phyloP scores from a whole-genome alignment of 441 rosid genomes.

The Adansonia rubrostipa region DNA sequence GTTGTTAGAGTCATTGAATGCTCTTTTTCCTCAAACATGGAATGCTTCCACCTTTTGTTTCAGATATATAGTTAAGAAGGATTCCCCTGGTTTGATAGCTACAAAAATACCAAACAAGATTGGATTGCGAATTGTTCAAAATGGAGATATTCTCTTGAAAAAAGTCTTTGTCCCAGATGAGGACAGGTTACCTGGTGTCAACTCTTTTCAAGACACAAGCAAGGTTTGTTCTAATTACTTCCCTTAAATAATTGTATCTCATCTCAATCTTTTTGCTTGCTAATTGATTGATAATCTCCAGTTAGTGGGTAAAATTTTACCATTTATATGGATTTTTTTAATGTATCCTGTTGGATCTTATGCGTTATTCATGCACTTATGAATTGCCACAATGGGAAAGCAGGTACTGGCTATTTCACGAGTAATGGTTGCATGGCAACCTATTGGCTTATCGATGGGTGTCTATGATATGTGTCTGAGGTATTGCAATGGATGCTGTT shows the following conservation, averaged over 20 bases:
- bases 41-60: constrained; percentile 29
- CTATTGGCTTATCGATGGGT: constrained; percentile 93
- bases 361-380: neutral
- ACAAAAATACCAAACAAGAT: constrained; percentile 92
- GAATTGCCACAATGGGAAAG: constrained; percentile 16
- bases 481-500: constrained; percentile 36
- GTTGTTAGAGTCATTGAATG: constrained; percentile 15
- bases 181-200: constrained; percentile 85
- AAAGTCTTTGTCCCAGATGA: constrained; percentile 87
- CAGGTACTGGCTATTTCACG: constrained; percentile 96
- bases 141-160: constrained; percentile 83
- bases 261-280: neutral
- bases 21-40: constrained; percentile 14
- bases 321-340: constrained; percentile 5
- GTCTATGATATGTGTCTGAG: constrained; percentile 96
- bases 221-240: constrained; percentile 55
- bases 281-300: constrained; percentile 7
- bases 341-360: constrained; percentile 3
- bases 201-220: constrained; percentile 89
- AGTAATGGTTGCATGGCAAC: constrained; percentile 96
- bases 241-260: constrained; percentile 14
- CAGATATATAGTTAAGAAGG: constrained; percentile 85
- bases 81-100: constrained; percentile 80
- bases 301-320: neutral
- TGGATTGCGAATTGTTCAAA: constrained; percentile 92